Conservation (phyloP, 2,329 filamentous ascomycete species). For the Penicillium sp. region DNA sequence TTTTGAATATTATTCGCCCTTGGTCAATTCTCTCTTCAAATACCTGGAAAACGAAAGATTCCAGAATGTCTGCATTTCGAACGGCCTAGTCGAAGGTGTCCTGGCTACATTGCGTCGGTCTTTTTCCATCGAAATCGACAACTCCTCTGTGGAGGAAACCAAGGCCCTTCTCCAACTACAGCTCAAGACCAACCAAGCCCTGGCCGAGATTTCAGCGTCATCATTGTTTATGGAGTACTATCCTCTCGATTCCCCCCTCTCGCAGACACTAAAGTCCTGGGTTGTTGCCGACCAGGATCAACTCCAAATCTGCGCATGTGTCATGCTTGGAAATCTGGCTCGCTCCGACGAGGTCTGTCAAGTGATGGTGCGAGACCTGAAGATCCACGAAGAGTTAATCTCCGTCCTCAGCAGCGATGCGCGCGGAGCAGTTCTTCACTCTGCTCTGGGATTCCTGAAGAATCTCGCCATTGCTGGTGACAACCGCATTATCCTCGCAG, state of each 20-base stretch:
- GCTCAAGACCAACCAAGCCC: constrained; percentile 38
- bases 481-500: constrained; percentile 39
- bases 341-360: constrained; percentile 43
- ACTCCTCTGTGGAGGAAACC: constrained; percentile 32
- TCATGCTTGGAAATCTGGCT: constrained; percentile 48
- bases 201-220: constrained; percentile 41
- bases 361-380: constrained; percentile 37
- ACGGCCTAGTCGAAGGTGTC: constrained; percentile 30
- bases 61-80: constrained; percentile 35
- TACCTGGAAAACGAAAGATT: constrained; percentile 40
- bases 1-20: constrained; percentile 30
- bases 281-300: constrained; percentile 39
- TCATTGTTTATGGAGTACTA: constrained; percentile 37
- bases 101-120: constrained; percentile 33
- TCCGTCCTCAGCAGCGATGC: constrained; percentile 37
- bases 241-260: constrained; percentile 37
- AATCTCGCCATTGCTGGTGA: constrained; percentile 45
- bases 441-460: constrained; percentile 46
- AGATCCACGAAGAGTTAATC: constrained; percentile 41
- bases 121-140: constrained; percentile 24
- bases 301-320: constrained; percentile 44
- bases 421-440: constrained; percentile 41
- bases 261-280: constrained; percentile 39
- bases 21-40: constrained; percentile 31
- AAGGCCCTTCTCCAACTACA: constrained; percentile 34